Evolutionary conservation across 495 filamentous ascomycete genomes (phyloP).

Genomic region (Cercophora sp.): DNA sequence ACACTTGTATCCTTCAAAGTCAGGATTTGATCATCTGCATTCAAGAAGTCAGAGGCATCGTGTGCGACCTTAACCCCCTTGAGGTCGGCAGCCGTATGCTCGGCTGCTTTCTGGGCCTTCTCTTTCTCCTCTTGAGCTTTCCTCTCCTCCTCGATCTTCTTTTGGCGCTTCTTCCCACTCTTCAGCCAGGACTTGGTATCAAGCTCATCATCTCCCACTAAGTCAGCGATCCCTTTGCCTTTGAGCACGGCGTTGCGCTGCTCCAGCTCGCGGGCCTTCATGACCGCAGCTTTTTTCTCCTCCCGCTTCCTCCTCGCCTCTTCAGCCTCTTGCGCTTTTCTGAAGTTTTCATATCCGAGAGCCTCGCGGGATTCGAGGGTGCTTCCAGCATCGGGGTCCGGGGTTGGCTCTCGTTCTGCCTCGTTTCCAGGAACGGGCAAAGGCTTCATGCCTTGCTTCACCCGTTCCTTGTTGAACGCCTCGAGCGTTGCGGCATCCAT

Average conservation of each 20-base stretch:
- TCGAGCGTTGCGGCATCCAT: slow-evolving; percentile 89
- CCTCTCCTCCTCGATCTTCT: slow-evolving; percentile 75
- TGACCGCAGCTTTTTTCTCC: slow-evolving; percentile 71
- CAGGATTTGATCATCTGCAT: slow-evolving; percentile 76
- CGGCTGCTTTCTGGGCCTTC: slow-evolving; percentile 40
- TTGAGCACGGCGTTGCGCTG: slow-evolving; percentile 69
- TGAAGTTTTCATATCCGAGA: slow-evolving; percentile 61
- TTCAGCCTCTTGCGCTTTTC: slow-evolving; percentile 50
- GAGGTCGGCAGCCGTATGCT: slow-evolving; percentile 80
- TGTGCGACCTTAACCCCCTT: slow-evolving; percentile 90
- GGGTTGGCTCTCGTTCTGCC: slow-evolving; percentile 28
- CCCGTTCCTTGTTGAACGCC: slow-evolving; percentile 89
- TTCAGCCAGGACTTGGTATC: slow-evolving; percentile 83
- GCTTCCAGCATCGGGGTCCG: slow-evolving; percentile 63
- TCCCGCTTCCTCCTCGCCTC: slow-evolving; percentile 72
- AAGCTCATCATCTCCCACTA: slow-evolving; percentile 59
- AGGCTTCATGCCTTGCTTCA: slow-evolving; percentile 84
- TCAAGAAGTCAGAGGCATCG: slow-evolving; percentile 70
- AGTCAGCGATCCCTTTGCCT: slow-evolving; percentile 76
- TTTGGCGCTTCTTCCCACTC: slow-evolving; percentile 83
- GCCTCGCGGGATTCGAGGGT: slow-evolving; percentile 79
- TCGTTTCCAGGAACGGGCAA: slow-evolving; percentile 71
- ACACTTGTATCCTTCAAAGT: slow-evolving; percentile 88
- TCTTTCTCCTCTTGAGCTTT: slow-evolving; percentile 66
- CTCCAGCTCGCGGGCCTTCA: slow-evolving; percentile 81